Conservation (phyloP, 192 early-diverging fungal species). For the Coemansia sp. region DNA sequence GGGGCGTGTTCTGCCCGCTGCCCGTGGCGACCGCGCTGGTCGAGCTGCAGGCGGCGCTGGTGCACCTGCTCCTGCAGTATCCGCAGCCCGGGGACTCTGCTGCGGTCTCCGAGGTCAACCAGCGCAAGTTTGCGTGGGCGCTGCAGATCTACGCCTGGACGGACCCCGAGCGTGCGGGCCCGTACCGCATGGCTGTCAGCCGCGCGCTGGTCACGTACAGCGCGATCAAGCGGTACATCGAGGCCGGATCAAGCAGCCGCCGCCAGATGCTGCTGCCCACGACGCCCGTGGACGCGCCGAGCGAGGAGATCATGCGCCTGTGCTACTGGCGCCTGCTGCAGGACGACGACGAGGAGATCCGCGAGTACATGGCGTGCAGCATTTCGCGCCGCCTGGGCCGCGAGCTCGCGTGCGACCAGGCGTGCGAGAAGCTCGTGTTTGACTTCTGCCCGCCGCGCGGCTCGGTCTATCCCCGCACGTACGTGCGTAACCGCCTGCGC, state of each 20-base stretch:
- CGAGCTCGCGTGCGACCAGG: constrained; percentile 47
- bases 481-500: constrained; percentile 32
- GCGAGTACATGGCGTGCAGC: constrained; percentile 61
- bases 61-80: constrained; percentile 24
- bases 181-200: constrained; percentile 37
- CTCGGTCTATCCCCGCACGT: constrained; percentile 29
- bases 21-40: constrained; percentile 39
- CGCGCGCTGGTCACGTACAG: constrained; percentile 45
- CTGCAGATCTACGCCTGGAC: constrained; percentile 46
- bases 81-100: background rate
- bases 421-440: constrained; percentile 56
- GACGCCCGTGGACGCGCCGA: constrained; percentile 11
- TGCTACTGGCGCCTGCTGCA: constrained; percentile 56
- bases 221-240: constrained; percentile 29
- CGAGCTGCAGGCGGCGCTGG: constrained; percentile 34
- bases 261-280: background rate
- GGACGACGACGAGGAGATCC: constrained; percentile 78
- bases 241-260: background rate
- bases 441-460: constrained; percentile 52
- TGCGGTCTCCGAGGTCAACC: constrained; percentile 1
- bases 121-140: constrained; percentile 36
- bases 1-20: constrained; percentile 19
- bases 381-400: constrained; percentile 52
- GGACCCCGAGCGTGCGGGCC: constrained; percentile 39
- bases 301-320: constrained; percentile 55